phyloP scores from a whole-genome alignment of 163 green algal species.

The Scenedesmus sp. region DNA sequence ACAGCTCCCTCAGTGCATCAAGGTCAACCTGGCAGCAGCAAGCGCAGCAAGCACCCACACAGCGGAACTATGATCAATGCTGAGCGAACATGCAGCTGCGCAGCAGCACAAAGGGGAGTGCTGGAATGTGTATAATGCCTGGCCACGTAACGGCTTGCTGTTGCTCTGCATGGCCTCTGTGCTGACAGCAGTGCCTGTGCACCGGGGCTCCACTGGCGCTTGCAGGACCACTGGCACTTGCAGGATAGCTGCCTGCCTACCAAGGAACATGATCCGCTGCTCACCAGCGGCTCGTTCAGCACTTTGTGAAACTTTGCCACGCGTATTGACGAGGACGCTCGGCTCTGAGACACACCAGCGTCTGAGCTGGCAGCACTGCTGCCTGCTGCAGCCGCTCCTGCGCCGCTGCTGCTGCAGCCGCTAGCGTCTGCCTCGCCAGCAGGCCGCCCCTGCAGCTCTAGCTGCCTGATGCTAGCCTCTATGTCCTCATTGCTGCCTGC shows the following conservation, averaged over 20 bases:
- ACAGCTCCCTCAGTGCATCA: constrained; percentile 80
- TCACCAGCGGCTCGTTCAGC: constrained; percentile 68
- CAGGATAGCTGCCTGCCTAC: neutral
- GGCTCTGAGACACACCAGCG: constrained; percentile 42
- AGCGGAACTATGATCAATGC: neutral
- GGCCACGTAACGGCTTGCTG: too few species aligned
- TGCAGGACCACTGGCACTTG: neutral
- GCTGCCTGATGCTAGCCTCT: constrained; percentile 19
- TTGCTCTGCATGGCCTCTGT: neutral
- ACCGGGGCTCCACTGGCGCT: neutral
- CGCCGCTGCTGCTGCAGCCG: neutral
- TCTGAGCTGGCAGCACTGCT: neutral
- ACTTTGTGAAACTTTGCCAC: constrained; percentile 77
- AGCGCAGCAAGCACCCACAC: neutral
- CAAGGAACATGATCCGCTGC: neutral
- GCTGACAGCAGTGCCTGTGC: neutral
- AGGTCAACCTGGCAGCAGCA: constrained; percentile 79
- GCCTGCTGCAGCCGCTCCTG: constrained; percentile 23
- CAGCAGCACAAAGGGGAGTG: neutral
- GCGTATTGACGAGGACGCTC: constrained; percentile 59
- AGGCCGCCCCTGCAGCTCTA: constrained; percentile 4
- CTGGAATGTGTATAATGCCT: neutral
- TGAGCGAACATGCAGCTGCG: neutral
- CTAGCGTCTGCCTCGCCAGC: neutral
- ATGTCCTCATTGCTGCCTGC: constrained; percentile 3